Percentiles rank a stretch among this genome's conserved stretches.
phyloP scores from a whole-genome alignment of 495 filamentous ascomycete species.

The Xylaria castorea region DNA sequence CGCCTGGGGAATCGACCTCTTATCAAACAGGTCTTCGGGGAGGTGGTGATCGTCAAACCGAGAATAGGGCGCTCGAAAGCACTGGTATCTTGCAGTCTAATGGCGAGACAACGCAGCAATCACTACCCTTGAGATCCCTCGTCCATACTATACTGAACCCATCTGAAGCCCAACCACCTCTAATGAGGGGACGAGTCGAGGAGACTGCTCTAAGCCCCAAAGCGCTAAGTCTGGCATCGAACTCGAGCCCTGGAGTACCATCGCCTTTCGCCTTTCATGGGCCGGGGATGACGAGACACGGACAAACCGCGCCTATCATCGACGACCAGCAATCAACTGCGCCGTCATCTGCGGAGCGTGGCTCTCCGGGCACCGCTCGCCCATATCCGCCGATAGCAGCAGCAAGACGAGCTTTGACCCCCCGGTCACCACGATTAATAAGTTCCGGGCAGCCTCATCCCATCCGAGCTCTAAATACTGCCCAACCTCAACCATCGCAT shows the following conservation, averaged over 20 bases:
- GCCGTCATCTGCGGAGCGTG: slow-evolving; percentile 42
- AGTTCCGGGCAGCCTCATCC: slow-evolving; percentile 54
- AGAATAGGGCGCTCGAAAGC: slow-evolving; percentile 34
- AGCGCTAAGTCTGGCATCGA: slow-evolving; percentile 36
- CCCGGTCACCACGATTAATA: slow-evolving; percentile 65
- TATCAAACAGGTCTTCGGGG: slow-evolving; percentile 36
- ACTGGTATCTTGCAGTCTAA: slow-evolving; percentile 35
- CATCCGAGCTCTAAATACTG: slow-evolving; percentile 52
- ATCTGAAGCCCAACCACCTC: slow-evolving; percentile 38
- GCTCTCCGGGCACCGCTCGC: slow-evolving; percentile 50
- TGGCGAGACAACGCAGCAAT: slow-evolving; percentile 44
- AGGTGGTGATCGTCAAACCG: slow-evolving; percentile 34
- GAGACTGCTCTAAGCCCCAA: slow-evolving; percentile 32
- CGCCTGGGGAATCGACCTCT: slow-evolving; percentile 36
- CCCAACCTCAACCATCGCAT: slow-evolving; percentile 55
- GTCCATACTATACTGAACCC: slow-evolving; percentile 62
- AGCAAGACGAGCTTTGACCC: slow-evolving; percentile 65
- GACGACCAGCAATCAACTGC: slow-evolving; percentile 39
- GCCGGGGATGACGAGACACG: slow-evolving; percentile 40
- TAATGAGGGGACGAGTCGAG: slow-evolving; percentile 13
- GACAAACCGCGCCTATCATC: slow-evolving; percentile 38
- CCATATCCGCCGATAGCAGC: slow-evolving; percentile 45
- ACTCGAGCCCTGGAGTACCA: slow-evolving; percentile 40
- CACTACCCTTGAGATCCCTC: slow-evolving; percentile 49
- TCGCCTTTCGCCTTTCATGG: slow-evolving; percentile 39